A percentile compares a stretch with the other conserved stretches of the same genome.
phyloP scores from a whole-genome alignment of 2,329 filamentous ascomycete genomes.

The Leptoxyphium fumago region DNA sequence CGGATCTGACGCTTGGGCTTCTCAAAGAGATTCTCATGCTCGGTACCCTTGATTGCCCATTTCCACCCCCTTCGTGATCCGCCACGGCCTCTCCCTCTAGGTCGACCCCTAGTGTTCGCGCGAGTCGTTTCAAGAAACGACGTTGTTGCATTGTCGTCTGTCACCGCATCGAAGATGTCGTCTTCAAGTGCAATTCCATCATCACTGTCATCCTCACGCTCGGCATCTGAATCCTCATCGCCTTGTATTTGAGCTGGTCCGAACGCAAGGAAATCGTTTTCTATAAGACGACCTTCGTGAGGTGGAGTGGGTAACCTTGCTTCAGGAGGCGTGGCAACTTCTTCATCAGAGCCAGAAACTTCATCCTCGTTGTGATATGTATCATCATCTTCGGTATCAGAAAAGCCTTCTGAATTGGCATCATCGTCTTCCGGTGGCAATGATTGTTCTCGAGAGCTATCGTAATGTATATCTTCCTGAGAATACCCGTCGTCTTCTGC shows the following conservation, averaged over 20 bases:
- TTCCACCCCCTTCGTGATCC: conserved; percentile 16
- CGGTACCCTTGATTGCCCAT: conserved; percentile 19
- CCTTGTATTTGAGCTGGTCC: conserved; percentile 12
- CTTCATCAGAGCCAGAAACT: conserved; percentile 10
- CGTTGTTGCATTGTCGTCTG: background rate
- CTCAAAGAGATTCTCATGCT: conserved; percentile 15
- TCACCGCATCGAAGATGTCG: background rate
- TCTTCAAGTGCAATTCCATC: background rate
- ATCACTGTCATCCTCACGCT: background rate
- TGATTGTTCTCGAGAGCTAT: conserved; percentile 19
- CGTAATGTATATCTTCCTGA: background rate
- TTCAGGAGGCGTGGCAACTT: conserved; percentile 8
- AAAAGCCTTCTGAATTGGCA: conserved; percentile 18
- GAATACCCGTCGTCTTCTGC: background rate
- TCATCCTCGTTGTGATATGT: conserved; percentile 15
- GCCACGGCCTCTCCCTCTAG: conserved; percentile 9
- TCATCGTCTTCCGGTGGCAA: conserved; percentile 21
- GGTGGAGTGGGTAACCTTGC: conserved; percentile 6
- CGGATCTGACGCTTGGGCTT: conserved; percentile 5
- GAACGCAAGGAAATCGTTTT: conserved; percentile 15
- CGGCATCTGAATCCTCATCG: conserved; percentile 3
- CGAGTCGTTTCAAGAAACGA: background rate
- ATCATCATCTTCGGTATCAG: conserved; percentile 8
- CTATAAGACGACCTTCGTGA: conserved; percentile 15
- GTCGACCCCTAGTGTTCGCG: conserved; percentile 2